A percentile compares a stretch with the other conserved stretches of the same genome.
Conservation (phyloP, 768 basidiomycete genomes). For the Tricholomella constricta region DNA sequence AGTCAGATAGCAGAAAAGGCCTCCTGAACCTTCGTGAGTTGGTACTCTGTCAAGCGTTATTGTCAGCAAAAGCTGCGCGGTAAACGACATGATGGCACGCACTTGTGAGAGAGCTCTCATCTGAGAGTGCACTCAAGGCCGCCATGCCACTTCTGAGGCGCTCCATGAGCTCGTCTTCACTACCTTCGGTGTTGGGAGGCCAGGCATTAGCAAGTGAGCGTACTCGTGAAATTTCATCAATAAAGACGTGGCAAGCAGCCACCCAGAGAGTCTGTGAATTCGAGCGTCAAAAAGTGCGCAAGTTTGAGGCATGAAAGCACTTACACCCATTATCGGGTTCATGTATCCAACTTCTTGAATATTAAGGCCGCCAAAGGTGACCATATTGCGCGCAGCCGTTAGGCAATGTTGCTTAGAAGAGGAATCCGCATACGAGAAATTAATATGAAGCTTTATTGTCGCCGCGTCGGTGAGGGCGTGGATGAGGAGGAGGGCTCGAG, state of each 20-base stretch:
- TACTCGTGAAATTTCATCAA: slow-evolving; percentile 46
- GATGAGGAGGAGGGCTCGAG: slow-evolving; percentile 43
- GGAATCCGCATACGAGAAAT: slow-evolving; percentile 44
- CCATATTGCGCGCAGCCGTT: slow-evolving; percentile 43
- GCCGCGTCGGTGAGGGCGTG: slow-evolving; percentile 52
- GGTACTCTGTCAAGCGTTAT: slow-evolving; percentile 35
- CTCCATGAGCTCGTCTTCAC: slow-evolving; percentile 46
- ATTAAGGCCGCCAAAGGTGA: slow-evolving; percentile 39
- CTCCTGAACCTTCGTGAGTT: slow-evolving; percentile 48
- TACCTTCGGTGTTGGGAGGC: slow-evolving; percentile 26
- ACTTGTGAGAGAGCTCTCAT: slow-evolving; percentile 49
- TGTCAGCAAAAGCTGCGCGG: slow-evolving; percentile 1
- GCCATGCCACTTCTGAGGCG: slow-evolving; percentile 40
- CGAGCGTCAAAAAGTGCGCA: slow-evolving; percentile 7
- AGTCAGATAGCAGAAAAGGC: slow-evolving; percentile 42
- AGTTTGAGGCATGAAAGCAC: slow-evolving; percentile 21
- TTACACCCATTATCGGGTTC: slow-evolving; percentile 55
- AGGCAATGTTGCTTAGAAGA: slow-evolving; percentile 47
- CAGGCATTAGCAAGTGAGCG: slow-evolving; percentile 35
- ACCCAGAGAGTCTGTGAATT: slow-evolving; percentile 45
- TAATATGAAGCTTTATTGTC: slow-evolving; percentile 52
- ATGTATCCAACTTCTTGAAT: slow-evolving; percentile 41
- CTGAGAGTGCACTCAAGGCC: slow-evolving; percentile 44
- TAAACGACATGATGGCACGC: slow-evolving; percentile 24
- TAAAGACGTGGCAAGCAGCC: slow-evolving; percentile 47